Evolutionary conservation across 2,329 filamentous ascomycete genomes (phyloP), one percentile per base, ranked within the genome.

Genomic region (Pseudogymnoascus sp.): DNA sequence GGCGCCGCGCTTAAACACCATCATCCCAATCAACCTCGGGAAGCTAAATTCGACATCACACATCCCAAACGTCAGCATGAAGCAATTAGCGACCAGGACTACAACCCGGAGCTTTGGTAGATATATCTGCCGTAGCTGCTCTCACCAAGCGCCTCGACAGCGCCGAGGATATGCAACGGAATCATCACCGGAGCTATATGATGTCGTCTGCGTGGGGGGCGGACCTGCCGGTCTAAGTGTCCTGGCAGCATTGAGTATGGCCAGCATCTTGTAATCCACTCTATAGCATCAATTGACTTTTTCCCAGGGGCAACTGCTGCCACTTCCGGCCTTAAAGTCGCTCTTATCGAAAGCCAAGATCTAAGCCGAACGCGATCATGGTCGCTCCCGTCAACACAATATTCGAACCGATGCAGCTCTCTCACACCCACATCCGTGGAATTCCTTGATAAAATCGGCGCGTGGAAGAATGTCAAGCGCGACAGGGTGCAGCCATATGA

Each of bases 341-440:
- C 93, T 65, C 86, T 99, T 65, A 84, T 99, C 70, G 95, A 99
- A 79, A 88, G 88, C 37, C 93, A 97, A 77, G 88, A 96, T 72
- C 84, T 99, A 35, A 78, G 82, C 68, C 89, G 88, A 70, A 82
- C 84, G 61, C 83, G 83, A 60, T 77, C 83, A 23, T 91, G 88
- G 80, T 84, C 83, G 62, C 84, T 89, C 7, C 84, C 86, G 2
- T 75, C 83, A 6, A 83, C 84, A 61, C 81, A 85, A 69, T 99
- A 88, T 78, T 96, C 93, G 65, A 97, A 99, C 78, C 88, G 95
- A 72, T 96, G 93, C 78, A 96, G 91, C 79, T 97, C 93, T 60
- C 82, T 99, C 63, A 99, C 95, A 0, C 93, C 93, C 0, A 83
- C 89, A 0, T 96, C 93, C 0, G 88, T 91, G n/a, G 82, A 81